Evolutionary conservation across 148 eudicot species (phyloP), one percentile per base, ranked within the genome.

Genomic region (Hydrangea macrophylla): DNA sequence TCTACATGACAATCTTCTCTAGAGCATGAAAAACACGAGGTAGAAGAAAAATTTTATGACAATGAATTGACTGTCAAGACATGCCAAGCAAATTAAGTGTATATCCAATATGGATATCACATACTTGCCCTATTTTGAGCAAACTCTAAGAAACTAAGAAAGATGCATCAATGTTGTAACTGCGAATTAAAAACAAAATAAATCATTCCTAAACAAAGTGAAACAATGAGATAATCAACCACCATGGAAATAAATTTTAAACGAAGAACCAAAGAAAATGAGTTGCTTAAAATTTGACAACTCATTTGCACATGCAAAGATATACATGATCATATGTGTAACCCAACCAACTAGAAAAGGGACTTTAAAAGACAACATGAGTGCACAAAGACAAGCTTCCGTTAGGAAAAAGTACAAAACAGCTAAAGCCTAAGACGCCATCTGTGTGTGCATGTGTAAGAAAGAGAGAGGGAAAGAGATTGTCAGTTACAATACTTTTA

Each of bases 1-100:
- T 26, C 54, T n/a, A 42, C 57, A 8, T n/a, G 31, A 31, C 55
- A 37, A 67, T 59, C 23, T 73, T 26, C 0, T 51, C 44, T 25
- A 60, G 23, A 42, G 31, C 56, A 58, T 31, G 35, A 44, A 72
- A 22, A 58, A n/a, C 50, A 53, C 4, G 24, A n/a, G 25, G 11
- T 1, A 27, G 27, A n/a, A n/a, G 20, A 48, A 32, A 65, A 22
- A 51, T 15, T 37, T 24, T 37, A 32, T 51, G 31, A 51, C 15
- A 65, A 6, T 36, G 36, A 65, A 30, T 20, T 65, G 58, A 8
- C 4, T 31, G 57, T 11, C 27, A 13, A 32, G 17, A 50, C n/a
- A 65, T 37, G 48, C 9, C n/a, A 26, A 48, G 23, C 55, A 42
- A 11, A 42, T 42, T 2, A 30, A 58, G 15, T 32, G 7, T 32